phyloP scores from a whole-genome alignment of 148 eudicot genomes.

The Rhododendron molle region DNA sequence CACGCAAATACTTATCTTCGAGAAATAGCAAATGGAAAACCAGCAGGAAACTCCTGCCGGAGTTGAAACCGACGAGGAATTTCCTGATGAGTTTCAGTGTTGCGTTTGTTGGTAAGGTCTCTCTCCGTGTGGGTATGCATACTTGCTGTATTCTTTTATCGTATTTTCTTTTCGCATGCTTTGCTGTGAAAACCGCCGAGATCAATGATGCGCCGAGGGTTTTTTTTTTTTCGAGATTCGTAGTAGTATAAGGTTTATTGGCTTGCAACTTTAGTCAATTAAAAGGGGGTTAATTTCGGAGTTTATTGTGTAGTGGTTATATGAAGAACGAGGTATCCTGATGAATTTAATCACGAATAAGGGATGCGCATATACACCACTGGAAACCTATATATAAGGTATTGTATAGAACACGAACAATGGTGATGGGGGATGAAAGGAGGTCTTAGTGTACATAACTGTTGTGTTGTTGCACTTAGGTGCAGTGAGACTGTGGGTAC shows the following conservation, averaged over 20 bases:
- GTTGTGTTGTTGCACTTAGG: too few relatives aligned
- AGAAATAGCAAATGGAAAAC: neutral
- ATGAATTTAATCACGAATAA: neutral
- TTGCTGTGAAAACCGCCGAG: neutral
- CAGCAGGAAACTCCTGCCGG: neutral
- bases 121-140: neutral
- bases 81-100: neutral
- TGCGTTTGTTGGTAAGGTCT: neutral
- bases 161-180: neutral
- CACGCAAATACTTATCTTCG: too few relatives aligned
- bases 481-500: too few relatives aligned
- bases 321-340: neutral
- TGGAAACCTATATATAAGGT: neutral
- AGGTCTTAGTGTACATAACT: neutral
- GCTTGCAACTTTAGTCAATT: neutral
- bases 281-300: neutral
- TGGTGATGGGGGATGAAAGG: neutral
- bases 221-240: neutral
- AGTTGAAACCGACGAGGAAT: neutral
- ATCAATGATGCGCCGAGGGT: neutral
- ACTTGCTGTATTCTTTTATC: neutral
- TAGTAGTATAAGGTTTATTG: neutral
- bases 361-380: neutral
- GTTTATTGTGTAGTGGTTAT: neutral
- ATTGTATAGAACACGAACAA: neutral